Evolutionary conservation across 768 basidiomycete species (phyloP), one percentile per base, ranked within the genome.

Genomic region (Royoungia palumana): DNA sequence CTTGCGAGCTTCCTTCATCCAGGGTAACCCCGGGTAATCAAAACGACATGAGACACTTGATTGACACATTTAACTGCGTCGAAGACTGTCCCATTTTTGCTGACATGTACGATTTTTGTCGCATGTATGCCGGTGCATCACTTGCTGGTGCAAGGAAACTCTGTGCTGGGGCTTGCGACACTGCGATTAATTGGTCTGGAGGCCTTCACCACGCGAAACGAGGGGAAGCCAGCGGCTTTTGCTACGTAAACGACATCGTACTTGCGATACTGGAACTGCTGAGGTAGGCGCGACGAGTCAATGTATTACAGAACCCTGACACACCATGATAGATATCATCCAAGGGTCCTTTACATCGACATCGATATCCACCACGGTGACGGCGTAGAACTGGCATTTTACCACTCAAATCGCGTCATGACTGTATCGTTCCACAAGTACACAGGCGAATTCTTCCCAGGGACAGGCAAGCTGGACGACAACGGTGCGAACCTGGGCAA

Each of bases 371-470:
- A 99, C 67, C 95, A 99, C 58, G 95, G 95, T 8, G 95, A 99
- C 61, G 95, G 95, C 20, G 96, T 99, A 3, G 93, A 99, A 63
- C 87, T 95, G 51, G 96, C 95, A 0, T 98, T 99, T 69, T 99
- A 95, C 70, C 87, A 95, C 58, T 88, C 92, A 34, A 94, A 99
- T 61, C 85, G 95, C n/a, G 95, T 99, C 54, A 87, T 97, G 81
- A 98, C 95, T 0, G 91, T 97, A 13, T 97, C 95, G 1, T 99
- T 99, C 71, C 95, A 99, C 75, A 98, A 98, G 71, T 99, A 96
- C 74, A 94, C 89, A 1, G 94, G 92, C 47, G 92, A 95, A 61
- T 99, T 99, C 76, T 99, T 99, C 68, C 95, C 95, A 0, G 94
- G 94, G 0, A 99, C 95, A 0, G 95, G 95, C 14, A 94, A 94